Evolutionary conservation across 179 eudicot genomes (phyloP).

Genomic region (Monotropa hypopitys): DNA sequence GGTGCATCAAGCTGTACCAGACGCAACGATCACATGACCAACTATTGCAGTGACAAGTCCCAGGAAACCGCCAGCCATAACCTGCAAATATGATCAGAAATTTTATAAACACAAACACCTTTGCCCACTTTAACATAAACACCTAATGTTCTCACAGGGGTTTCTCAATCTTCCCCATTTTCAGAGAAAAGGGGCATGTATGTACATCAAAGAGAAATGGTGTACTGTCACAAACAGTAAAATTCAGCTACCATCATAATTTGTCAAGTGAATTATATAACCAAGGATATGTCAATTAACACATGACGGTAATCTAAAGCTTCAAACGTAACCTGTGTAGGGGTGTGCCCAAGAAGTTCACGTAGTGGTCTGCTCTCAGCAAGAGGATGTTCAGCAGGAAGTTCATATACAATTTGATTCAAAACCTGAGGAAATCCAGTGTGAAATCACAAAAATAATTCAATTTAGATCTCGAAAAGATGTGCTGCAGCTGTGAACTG

Average conservation of each 20-base stretch:
- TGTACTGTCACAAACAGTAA: not conserved
- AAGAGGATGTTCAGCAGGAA: constrained; percentile 92
- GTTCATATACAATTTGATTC: constrained; percentile 83
- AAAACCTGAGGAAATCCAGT: constrained; percentile 40
- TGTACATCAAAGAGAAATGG: not conserved
- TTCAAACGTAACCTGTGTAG: constrained; percentile 51
- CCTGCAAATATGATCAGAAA: constrained; percentile 32
- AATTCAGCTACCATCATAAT: not conserved
- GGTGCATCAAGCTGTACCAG: constrained; percentile 2
- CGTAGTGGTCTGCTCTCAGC: constrained; percentile 83
- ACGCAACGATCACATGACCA: constrained; percentile 27
- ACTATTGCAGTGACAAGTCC: constrained; percentile 52
- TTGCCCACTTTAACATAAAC: no score
- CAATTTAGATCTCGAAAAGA: not conserved
- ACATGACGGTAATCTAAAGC: not conserved
- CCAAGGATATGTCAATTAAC: not conserved
- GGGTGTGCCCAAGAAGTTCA: constrained; percentile 93
- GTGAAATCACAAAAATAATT: not conserved
- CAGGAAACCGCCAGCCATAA: constrained; percentile 64
- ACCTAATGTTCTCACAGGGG: not conserved
- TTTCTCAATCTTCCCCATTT: not conserved
- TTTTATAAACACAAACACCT: not conserved
- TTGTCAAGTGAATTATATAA: not conserved
- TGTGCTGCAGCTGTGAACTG: not conserved
- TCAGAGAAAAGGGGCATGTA: not conserved